A percentile compares a stretch with the other conserved stretches of the same genome.
Evolutionary conservation across 257 asterid genomes (phyloP).

Genomic region (Rubia yunnanensis): DNA sequence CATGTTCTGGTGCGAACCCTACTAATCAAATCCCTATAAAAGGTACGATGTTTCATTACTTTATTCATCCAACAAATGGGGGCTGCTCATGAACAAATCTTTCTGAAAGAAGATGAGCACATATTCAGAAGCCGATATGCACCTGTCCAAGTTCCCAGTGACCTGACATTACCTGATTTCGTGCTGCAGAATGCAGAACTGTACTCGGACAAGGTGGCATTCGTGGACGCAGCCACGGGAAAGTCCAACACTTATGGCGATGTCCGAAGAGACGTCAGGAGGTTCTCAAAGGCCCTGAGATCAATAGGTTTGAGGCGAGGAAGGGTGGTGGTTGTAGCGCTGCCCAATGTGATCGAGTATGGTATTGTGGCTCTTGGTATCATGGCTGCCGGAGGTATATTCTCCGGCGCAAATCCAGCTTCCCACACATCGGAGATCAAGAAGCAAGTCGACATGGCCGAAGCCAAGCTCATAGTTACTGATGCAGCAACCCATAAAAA

Average conservation of each 20-base stretch:
- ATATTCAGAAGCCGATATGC: conserved; percentile 68
- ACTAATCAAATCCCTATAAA: conserved; percentile 12
- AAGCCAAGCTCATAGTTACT: conserved; percentile 71
- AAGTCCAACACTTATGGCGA: conserved; percentile 55
- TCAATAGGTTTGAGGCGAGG: conserved; percentile 85
- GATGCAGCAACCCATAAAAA: conserved; percentile 69
- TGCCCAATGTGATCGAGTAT: conserved; percentile 74
- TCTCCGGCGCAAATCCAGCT: conserved; percentile 83
- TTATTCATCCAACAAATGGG: conserved; percentile 15
- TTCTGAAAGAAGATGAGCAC: conserved; percentile 30
- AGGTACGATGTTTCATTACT: background rate
- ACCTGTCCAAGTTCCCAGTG: conserved; percentile 54
- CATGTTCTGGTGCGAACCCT: background rate
- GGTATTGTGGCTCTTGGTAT: conserved; percentile 78
- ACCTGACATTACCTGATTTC: conserved; percentile 66
- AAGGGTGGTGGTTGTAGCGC: conserved; percentile 60
- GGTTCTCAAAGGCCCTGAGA: conserved; percentile 79
- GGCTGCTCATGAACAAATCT: conserved; percentile 37
- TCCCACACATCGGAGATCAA: conserved; percentile 62
- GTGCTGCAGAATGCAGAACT: conserved; percentile 51
- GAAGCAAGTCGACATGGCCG: conserved; percentile 88
- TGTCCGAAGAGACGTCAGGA: conserved; percentile 46
- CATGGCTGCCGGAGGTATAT: conserved; percentile 88
- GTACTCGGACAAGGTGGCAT: conserved; percentile 53
- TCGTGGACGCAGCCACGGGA: conserved; percentile 66